Percentiles rank a stretch among this genome's conserved stretches.
These are phyloP conservation scores for Zangia roseola DNA, from an alignment of 768 basidiomycete species.

Conservation along the genomic window DNA sequence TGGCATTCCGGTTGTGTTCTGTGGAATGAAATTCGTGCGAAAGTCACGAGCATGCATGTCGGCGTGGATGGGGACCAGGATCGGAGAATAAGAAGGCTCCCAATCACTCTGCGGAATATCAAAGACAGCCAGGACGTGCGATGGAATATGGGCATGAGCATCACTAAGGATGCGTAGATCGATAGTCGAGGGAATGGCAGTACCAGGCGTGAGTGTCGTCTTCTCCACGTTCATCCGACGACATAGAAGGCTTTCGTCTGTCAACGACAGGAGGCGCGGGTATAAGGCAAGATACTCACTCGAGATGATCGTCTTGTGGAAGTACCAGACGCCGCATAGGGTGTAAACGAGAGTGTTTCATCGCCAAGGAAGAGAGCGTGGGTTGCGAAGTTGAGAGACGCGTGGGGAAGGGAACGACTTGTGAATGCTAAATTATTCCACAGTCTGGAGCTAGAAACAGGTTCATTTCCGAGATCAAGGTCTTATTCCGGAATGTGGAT, in stretches of 20 bases:
- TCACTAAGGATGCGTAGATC: conserved; percentile 48
- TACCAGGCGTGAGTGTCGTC: conserved; percentile 19
- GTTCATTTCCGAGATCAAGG: conserved; percentile 17
- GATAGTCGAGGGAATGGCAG: conserved; percentile 41
- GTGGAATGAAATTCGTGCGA: conserved; percentile 35
- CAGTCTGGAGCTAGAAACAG: conserved; percentile 13
- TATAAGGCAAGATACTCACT: conserved; percentile 16
- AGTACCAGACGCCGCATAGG: conserved; percentile 21
- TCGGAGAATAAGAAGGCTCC: conserved; percentile 34
- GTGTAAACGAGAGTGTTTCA: conserved; percentile 24
- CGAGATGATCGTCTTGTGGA: conserved; percentile 27
- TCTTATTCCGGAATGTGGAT: background rate
- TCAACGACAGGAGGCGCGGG: conserved; percentile 5
- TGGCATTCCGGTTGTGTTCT: conserved; percentile 33
- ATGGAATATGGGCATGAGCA: conserved; percentile 42
- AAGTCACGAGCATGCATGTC: conserved; percentile 43
- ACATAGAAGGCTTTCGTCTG: conserved; percentile 27
- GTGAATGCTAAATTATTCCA: conserved; percentile 7
- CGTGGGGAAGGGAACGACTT: conserved; percentile 11
- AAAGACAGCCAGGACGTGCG: conserved; percentile 54
- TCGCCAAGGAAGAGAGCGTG: conserved; percentile 16
- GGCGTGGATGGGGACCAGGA: conserved; percentile 54
- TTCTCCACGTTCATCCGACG: conserved; percentile 35
- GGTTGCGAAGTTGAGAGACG: conserved; percentile 11
- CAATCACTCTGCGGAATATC: conserved; percentile 30